Conservation (phyloP, 768 basidiomycete species). For the Psilocybe cubensis region DNA sequence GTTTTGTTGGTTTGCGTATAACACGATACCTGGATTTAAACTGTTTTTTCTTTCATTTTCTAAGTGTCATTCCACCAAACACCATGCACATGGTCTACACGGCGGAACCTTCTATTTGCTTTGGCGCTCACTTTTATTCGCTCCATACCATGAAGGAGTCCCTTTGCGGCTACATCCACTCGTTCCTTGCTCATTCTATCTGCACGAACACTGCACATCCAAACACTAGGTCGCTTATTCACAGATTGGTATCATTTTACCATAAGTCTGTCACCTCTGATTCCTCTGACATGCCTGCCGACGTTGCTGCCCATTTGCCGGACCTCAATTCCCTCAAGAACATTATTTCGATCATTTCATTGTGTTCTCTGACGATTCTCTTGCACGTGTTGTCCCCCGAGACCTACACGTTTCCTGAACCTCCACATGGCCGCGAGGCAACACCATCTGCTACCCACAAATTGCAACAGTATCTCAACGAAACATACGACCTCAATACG, state of each 20-base stretch:
- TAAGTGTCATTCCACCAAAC: constrained; percentile 25
- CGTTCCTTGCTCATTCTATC: constrained; percentile 8
- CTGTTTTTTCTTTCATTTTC: background rate
- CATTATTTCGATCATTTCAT: background rate
- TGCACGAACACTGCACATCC: constrained; percentile 20
- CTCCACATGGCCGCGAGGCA: no score
- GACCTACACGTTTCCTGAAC: constrained; percentile 1
- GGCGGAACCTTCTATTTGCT: constrained; percentile 16
- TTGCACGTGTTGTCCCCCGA: background rate
- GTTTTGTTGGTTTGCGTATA: background rate
- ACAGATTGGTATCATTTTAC: constrained; percentile 15
- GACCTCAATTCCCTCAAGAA: background rate
- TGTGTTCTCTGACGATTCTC: background rate
- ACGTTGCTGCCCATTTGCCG: background rate
- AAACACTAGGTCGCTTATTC: constrained; percentile 7
- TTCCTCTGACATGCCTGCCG: background rate
- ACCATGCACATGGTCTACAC: constrained; percentile 18
- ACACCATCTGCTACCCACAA: no score
- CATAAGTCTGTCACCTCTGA: background rate
- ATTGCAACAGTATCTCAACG: no score
- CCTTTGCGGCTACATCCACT: constrained; percentile 16
- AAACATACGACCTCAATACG: no score
- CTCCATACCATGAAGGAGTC: constrained; percentile 16
- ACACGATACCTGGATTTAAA: no score
- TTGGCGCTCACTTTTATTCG: constrained; percentile 26